Percentiles rank a stretch among this genome's conserved stretches.
Evolutionary conservation across 192 early-diverging fungal genomes (phyloP).

Genomic region (Pilobolus umbonatus): DNA sequence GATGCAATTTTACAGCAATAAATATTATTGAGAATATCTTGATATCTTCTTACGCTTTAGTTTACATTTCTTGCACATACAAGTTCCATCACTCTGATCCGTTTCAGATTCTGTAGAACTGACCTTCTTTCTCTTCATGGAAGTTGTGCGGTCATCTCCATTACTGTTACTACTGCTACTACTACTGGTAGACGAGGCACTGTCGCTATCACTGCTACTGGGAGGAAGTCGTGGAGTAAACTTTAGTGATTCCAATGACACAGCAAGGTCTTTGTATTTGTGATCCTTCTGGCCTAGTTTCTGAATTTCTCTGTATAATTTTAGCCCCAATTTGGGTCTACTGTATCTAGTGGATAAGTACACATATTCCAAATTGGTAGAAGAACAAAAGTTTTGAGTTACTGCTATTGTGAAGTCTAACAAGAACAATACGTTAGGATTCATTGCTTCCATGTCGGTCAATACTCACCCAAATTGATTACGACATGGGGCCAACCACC

Average conservation of each 20-base stretch:
- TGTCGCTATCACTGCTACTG: slow-evolving; percentile 38
- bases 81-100: slow-evolving; percentile 46
- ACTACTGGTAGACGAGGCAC: slow-evolving; percentile 1
- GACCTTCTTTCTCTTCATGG: slow-evolving; percentile 10
- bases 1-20: no score
- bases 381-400: slow-evolving; percentile 76
- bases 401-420: slow-evolving; percentile 71
- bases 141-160: not conserved
- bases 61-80: slow-evolving; percentile 57
- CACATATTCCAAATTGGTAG: slow-evolving; percentile 61
- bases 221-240: slow-evolving; percentile 42
- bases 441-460: not conserved
- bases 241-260: slow-evolving; percentile 35
- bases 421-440: not conserved
- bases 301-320: slow-evolving; percentile 38
- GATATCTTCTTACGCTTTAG: slow-evolving; percentile 45
- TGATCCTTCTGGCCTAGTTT: slow-evolving; percentile 32
- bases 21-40: no score
- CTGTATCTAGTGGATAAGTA: slow-evolving; percentile 58
- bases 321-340: slow-evolving; percentile 48
- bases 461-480: slow-evolving; percentile 62
- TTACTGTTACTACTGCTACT: not conserved
- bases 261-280: slow-evolving; percentile 32
- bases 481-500: slow-evolving; percentile 79
- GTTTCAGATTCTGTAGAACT: slow-evolving; percentile 43